Conservation (phyloP, 164 flowering plant genomes). For the Brasenia schreberi region DNA sequence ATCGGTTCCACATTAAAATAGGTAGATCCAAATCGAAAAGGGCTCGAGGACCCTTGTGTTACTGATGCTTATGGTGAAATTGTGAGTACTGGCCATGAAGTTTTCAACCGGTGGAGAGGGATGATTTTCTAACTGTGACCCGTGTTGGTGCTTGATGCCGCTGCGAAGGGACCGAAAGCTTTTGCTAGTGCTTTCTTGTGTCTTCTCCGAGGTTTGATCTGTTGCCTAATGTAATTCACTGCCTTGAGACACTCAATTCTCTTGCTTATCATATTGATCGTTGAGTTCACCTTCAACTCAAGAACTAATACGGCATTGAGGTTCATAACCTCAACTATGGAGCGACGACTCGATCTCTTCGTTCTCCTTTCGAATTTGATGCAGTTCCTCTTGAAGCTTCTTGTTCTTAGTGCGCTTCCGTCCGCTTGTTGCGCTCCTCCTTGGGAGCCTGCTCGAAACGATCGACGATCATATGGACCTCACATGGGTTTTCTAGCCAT, state of each 20-base stretch:
- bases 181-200: no score
- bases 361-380: background rate
- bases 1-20: no score
- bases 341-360: background rate
- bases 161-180: no score
- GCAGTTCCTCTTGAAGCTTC: background rate
- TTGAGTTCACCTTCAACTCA: background rate
- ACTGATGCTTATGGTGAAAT: no score
- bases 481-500: slow-evolving; percentile 1
- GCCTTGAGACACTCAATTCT: background rate
- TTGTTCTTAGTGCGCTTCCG: background rate
- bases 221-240: no score
- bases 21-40: no score
- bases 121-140: no score
- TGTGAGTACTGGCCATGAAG: no score
- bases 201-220: no score
- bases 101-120: no score
- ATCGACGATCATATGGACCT: background rate
- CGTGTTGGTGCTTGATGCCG: no score
- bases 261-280: background rate
- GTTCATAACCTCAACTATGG: background rate
- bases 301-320: background rate
- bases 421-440: slow-evolving; percentile 3
- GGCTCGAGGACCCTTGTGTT: no score
- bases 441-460: background rate